Base-by-base conservation (phyloP, 2,329 filamentous ascomycete genomes). In the Claviceps arundinis region DNA sequence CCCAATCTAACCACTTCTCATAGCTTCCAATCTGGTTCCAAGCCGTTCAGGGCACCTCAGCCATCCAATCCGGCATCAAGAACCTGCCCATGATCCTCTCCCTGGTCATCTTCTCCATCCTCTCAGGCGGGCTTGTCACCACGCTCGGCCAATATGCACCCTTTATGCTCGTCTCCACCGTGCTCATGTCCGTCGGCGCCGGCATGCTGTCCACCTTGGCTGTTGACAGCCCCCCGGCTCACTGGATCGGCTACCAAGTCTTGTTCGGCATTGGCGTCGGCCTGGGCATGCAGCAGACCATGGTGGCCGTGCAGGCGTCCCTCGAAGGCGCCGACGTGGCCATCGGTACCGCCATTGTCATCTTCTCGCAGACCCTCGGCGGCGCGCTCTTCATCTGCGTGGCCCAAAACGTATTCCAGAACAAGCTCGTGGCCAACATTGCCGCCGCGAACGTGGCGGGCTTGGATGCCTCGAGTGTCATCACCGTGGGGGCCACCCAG, bases 321-420 rank as follows among this genome's bases (percentile, higher is more conserved):
- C 62, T 76, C 4, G 60, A 59, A 5, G 57, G 64, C 26, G 61
- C 62, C 1, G 71, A 76, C 46, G 69, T 76, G n/a, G 68, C 73
- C 2, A 70, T 68, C 5, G 73, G 71, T 2, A 71, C 70, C 11
- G 70, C 73, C 1, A 62, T 68, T n/a, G 66, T 74, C 38, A 67
- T 77, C 42, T 76, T 78, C 55, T 52, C 61, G 16, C 71, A 73
- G 57, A 67, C 66, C 0, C 59, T 75, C 0, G 71, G 69, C 26
- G 69, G 70, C 5, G 64, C 70, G 5, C 60, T 80, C 1, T 79
- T 79, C 54, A 69, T 81, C 30, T 71, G 70, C 3, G 68, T 77
- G 24, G 76, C 66, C 1, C 70, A 80, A 55, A 72, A 70, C 51
- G 68, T 80, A 16, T 76, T 80, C 54, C 69, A 68, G 48, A 74